Evolutionary conservation across 257 asterid genomes (phyloP).

Genomic region (Asclepias syriaca): DNA sequence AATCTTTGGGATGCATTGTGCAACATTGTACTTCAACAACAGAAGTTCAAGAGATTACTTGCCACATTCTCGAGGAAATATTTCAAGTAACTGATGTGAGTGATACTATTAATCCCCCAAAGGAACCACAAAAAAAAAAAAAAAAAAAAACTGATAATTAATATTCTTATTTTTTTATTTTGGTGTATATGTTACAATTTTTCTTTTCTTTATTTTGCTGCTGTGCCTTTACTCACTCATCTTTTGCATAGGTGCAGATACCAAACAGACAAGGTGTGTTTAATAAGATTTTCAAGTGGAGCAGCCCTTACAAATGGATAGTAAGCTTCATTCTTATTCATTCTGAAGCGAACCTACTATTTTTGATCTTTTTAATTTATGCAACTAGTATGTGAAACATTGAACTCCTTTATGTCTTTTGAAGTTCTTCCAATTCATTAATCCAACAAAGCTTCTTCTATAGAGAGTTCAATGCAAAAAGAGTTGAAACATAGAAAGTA

Average conservation of each 20-base stretch:
- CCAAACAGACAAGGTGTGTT: slow-evolving; percentile 31
- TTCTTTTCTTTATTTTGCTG: slow-evolving; percentile 20
- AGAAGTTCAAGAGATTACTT: slow-evolving; percentile 49
- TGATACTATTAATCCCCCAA: slow-evolving; percentile 12
- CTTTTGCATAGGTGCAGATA: slow-evolving; percentile 36
- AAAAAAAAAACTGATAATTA: neutral
- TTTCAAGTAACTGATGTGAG: slow-evolving; percentile 56
- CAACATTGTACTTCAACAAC: slow-evolving; percentile 56
- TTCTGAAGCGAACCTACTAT: neutral
- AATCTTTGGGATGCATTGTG: slow-evolving; percentile 84
- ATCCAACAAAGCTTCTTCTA: neutral
- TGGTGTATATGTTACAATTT: slow-evolving; percentile 7
- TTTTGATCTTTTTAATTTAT: neutral
- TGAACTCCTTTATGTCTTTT: neutral
- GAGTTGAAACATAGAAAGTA: neutral
- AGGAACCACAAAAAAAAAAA: neutral
- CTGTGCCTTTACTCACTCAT: slow-evolving; percentile 13
- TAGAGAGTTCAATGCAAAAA: neutral
- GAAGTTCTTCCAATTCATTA: neutral
- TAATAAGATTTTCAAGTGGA: slow-evolving; percentile 43
- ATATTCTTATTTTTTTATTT: neutral
- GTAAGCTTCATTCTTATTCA: slow-evolving; percentile 30
- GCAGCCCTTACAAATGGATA: slow-evolving; percentile 66
- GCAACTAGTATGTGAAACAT: neutral
- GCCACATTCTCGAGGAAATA: slow-evolving; percentile 54